Base-by-base conservation (phyloP, 2,329 filamentous ascomycete species). In the Didymella glomerata region DNA sequence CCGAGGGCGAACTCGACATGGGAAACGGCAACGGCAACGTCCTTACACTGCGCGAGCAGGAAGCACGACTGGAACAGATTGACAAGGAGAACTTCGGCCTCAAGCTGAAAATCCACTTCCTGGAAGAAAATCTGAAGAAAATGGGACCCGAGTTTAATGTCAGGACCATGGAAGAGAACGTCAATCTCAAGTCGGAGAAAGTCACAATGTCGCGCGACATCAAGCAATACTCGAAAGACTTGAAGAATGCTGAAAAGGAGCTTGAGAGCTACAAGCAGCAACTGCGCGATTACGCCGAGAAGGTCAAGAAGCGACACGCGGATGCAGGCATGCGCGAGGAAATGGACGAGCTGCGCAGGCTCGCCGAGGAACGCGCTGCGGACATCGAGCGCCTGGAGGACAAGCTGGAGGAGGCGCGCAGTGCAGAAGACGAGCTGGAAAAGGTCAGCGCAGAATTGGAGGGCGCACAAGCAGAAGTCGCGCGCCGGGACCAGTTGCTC, bases 171-270 rank as follows among this genome's bases (percentile, higher is more conserved):
- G 92, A 91, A 74, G 95, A 99, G 78, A 99, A 99, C 74, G 96
- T 95, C 4, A 93, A 96, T 66, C 86, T 99, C 54, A 98, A 98
- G 77, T 93, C 97, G 58, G 90, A 95, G 78, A 92, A 92, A 73
- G 87, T 96, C 60, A 94, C 92, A 0, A 90, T 98, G 86, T 89
- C 95, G 74, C 87, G 89, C 60, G 95, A 99, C 69, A 84, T 99
- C 18, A 87, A 90, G 67, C 88, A 88, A 65, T 95, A 94, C 80
- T 91, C 91, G 75, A 98, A 97, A 76, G 89, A 90, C 40, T 82
- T 99, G 11, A 86, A 86, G 20, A 85, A 88, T 22, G 93, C 94
- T 3, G 93, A 98, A 79, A 89, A 88, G 65, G 92, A 97, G 61
- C 84, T 98, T 2, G 93, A 97, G 72, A 84, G 85, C 58, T 97